A percentile compares a stretch with the other conserved stretches of the same genome.
These are phyloP conservation scores for Lentinula guzmanii DNA, from an alignment of 768 basidiomycete genomes.

Conservation along the genomic window DNA sequence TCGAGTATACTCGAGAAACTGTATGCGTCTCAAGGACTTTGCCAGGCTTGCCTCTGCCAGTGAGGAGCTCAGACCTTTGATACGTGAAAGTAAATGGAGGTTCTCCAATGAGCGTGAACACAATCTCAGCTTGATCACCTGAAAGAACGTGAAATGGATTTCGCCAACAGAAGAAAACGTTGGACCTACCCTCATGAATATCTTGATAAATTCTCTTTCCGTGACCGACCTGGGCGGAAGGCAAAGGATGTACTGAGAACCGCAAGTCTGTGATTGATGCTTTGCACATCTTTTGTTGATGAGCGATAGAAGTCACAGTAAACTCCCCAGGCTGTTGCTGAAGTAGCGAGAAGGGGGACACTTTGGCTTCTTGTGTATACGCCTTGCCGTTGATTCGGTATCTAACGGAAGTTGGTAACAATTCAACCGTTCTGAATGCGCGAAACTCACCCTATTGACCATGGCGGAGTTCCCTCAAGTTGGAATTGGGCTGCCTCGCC, in stretches of 20 bases:
- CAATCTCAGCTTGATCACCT: constrained; percentile 93
- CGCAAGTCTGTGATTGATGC: constrained; percentile 71
- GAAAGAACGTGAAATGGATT: constrained; percentile 3
- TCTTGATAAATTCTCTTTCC: constrained; percentile 80
- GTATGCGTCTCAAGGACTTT: constrained; percentile 92
- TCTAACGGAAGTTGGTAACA: constrained; percentile 29
- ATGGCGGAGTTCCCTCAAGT: constrained; percentile 89
- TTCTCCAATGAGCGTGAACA: constrained; percentile 84
- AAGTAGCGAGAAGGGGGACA: constrained; percentile 79
- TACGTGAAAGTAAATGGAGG: constrained; percentile 97
- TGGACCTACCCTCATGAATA: constrained; percentile 74
- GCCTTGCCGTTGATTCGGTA: constrained; percentile 77
- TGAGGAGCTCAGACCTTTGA: constrained; percentile 70
- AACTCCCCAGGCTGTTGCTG: constrained; percentile 84
- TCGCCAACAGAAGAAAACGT: not conserved
- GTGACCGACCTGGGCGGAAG: constrained; percentile 83
- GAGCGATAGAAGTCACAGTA: constrained; percentile 80
- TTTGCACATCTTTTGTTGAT: constrained; percentile 91
- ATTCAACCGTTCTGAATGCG: constrained; percentile 7
- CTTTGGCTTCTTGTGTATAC: constrained; percentile 67
- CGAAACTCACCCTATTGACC: constrained; percentile 69
- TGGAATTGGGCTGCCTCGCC: constrained; percentile 90
- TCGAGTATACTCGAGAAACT: constrained; percentile 67
- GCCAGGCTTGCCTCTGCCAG: constrained; percentile 60
- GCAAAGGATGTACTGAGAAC: constrained; percentile 74